Percentiles rank a stretch among this genome's conserved stretches.
These are phyloP conservation scores for Cyberlindnera euphorbiiphila DNA, from an alignment of 805 yeast genomes.

Conservation along the genomic window DNA sequence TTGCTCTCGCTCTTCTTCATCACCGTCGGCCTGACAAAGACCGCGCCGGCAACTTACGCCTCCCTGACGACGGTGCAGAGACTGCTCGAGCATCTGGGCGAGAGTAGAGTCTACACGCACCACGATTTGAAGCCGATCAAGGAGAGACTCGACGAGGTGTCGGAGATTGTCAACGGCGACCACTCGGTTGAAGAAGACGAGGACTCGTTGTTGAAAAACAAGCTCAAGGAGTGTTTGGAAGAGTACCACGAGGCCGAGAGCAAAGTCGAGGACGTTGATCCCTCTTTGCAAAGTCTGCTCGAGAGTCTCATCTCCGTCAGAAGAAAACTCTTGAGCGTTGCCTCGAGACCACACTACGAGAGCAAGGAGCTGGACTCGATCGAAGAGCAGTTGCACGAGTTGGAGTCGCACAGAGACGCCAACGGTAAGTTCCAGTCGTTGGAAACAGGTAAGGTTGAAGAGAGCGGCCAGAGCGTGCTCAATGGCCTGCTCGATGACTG, in stretches of 20 bases:
- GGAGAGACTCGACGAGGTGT: slow-evolving; percentile 67
- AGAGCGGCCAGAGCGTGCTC: slow-evolving; percentile 45
- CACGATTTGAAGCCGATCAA: slow-evolving; percentile 80
- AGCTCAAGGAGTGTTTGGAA: slow-evolving; percentile 58
- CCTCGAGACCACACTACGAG: slow-evolving; percentile 35
- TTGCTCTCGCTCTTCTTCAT: slow-evolving; percentile 79
- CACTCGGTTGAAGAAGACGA: slow-evolving; percentile 43
- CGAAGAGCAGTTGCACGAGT: slow-evolving; percentile 35
- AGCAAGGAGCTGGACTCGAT: slow-evolving; percentile 32
- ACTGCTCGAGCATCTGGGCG: slow-evolving; percentile 76
- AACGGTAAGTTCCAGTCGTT: slow-evolving; percentile 49
- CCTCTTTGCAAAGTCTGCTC: slow-evolving; percentile 47
- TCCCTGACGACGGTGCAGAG: slow-evolving; percentile 83
- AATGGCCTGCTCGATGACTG: slow-evolving; percentile 84
- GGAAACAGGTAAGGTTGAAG: slow-evolving; percentile 32
- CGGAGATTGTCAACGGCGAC: slow-evolving; percentile 44
- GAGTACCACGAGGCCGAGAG: slow-evolving; percentile 55
- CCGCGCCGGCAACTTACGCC: slow-evolving; percentile 93
- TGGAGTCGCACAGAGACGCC: slow-evolving; percentile 49
- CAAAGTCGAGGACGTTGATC: slow-evolving; percentile 50
- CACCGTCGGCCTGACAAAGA: slow-evolving; percentile 85
- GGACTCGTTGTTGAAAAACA: slow-evolving; percentile 55
- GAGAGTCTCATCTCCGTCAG: slow-evolving; percentile 61
- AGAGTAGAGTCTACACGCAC: slow-evolving; percentile 75
- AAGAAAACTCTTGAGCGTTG: slow-evolving; percentile 53